Evolutionary conservation across 306 rosid species (phyloP).

Genomic region (Prunus mume): DNA sequence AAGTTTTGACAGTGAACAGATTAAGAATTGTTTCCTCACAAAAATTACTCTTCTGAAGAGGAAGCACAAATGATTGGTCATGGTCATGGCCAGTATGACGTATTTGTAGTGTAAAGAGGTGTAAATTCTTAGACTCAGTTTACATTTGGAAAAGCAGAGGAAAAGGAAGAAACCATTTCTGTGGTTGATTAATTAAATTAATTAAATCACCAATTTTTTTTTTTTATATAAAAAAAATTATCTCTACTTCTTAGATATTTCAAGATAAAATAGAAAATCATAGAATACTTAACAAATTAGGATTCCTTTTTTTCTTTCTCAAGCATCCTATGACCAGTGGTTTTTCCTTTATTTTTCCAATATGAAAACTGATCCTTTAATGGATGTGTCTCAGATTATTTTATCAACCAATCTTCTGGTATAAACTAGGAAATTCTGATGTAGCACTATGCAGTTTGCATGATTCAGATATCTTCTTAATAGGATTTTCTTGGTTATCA

Average conservation of each 20-base stretch:
- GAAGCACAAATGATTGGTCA: background rate
- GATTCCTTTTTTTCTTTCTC: background rate
- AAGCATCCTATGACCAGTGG: background rate
- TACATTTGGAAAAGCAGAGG: background rate
- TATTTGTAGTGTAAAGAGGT: background rate
- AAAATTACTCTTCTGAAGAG: background rate
- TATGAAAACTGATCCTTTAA: background rate
- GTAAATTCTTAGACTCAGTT: background rate
- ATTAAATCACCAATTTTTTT: background rate
- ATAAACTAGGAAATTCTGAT: background rate
- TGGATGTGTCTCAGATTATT: background rate
- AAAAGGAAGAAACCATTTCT: background rate
- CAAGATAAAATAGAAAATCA: no score
- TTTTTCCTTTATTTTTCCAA: background rate
- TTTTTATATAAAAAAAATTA: background rate
- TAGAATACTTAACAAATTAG: background rate
- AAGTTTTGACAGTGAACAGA: background rate
- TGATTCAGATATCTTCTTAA: background rate
- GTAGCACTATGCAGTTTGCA: background rate
- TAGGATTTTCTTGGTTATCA: background rate
- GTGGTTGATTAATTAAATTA: background rate
- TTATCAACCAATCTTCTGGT: constrained; percentile 2
- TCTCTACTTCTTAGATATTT: background rate
- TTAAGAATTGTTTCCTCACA: constrained; percentile 7
- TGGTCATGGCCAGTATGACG: background rate